A percentile compares a stretch with the other conserved stretches of the same genome.
Evolutionary conservation across 177 flowering plant species (phyloP).

Genomic region (Vitis hybrid): DNA sequence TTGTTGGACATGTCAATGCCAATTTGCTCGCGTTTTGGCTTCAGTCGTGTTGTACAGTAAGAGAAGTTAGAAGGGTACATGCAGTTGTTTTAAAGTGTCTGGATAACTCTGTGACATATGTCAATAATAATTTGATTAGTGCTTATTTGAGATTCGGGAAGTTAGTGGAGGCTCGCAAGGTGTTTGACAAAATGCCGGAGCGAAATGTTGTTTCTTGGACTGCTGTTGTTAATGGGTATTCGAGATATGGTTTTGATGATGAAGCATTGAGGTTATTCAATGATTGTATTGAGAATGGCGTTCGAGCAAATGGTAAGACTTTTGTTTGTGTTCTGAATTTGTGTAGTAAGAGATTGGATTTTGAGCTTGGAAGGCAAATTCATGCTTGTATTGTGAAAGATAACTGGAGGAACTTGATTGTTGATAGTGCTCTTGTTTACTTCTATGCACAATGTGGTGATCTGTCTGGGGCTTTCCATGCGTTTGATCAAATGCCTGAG

Average conservation of each 20-base stretch:
- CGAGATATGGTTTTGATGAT: constrained; percentile 43
- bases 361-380: constrained; percentile 62
- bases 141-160: constrained; percentile 47
- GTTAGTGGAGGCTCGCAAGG: constrained; percentile 53
- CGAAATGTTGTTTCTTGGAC: constrained; percentile 85
- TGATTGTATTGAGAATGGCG: constrained; percentile 37
- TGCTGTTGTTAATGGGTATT: constrained; percentile 70
- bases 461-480: constrained; percentile 40
- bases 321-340: constrained; percentile 69
- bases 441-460: constrained; percentile 73
- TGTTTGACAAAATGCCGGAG: constrained; percentile 69
- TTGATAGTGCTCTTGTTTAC: constrained; percentile 59
- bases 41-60: constrained; percentile 35
- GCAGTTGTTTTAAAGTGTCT: constrained; percentile 35
- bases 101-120: constrained; percentile 24
- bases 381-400: constrained; percentile 70
- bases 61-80: constrained; percentile 53
- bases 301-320: constrained; percentile 47
- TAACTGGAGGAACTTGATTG: constrained; percentile 50
- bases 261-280: constrained; percentile 45
- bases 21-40: constrained; percentile 42
- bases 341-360: constrained; percentile 54
- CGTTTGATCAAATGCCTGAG: constrained; percentile 54
- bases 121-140: constrained; percentile 66
- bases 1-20: constrained; percentile 17